Evolutionary conservation across 202 grass and related monocot species (phyloP).

Genomic region (Eragrostis tef): DNA sequence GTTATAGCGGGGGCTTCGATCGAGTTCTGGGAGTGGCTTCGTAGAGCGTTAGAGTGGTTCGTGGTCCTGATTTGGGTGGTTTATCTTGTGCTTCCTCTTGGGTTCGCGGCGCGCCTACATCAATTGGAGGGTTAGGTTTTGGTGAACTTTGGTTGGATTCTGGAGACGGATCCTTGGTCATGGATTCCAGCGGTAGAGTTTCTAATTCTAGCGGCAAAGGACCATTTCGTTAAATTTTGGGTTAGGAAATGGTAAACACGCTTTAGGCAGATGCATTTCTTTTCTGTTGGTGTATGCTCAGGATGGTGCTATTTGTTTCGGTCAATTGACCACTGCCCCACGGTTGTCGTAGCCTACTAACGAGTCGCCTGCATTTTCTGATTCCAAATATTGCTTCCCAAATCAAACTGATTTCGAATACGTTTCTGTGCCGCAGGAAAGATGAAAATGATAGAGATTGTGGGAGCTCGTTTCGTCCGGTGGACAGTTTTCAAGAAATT

Average conservation of each 20-base stretch:
- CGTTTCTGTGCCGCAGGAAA: no score
- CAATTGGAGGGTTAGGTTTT: constrained; percentile 5
- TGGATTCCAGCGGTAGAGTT: neutral
- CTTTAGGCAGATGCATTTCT: neutral
- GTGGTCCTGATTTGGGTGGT: neutral
- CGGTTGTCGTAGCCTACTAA: constrained; percentile 15
- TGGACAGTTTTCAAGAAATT: constrained; percentile 2
- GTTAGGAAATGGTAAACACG: neutral
- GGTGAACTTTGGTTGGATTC: constrained; percentile 20
- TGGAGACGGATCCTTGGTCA: neutral
- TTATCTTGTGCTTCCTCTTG: neutral
- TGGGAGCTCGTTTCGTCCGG: neutral
- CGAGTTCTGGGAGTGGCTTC: neutral
- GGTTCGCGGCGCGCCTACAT: neutral
- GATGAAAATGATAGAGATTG: no score
- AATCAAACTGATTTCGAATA: no score
- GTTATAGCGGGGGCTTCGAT: constrained; percentile 16
- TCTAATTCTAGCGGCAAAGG: neutral
- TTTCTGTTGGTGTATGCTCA: neutral
- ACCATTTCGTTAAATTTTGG: neutral
- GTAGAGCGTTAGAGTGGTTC: neutral
- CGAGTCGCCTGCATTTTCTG: constrained; percentile 8
- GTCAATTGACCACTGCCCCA: neutral
- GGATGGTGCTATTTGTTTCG: neutral
- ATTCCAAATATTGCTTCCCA: no score